These are phyloP conservation scores for Russula olivacea DNA, from an alignment of 768 basidiomycete species.

Conservation along the genomic window DNA sequence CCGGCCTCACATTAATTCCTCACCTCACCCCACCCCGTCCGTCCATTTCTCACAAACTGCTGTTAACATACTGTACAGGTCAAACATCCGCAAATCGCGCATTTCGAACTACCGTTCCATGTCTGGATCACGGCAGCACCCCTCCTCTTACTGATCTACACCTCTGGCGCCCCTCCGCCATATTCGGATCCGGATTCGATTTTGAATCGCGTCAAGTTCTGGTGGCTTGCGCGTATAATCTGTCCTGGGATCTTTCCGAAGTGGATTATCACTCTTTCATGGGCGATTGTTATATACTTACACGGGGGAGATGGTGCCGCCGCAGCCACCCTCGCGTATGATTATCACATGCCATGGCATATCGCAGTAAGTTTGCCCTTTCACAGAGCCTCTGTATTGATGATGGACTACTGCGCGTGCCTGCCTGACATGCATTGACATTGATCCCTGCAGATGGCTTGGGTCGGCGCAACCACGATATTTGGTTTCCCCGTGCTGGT, in stretches of 20 bases:
- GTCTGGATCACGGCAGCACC: constrained; percentile 29
- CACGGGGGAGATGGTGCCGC: constrained; percentile 50
- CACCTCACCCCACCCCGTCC: not conserved
- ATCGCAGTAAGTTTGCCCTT: constrained; percentile 35
- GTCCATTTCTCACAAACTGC: too few relatives aligned
- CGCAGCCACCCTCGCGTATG: constrained; percentile 42
- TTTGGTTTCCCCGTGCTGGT: constrained; percentile 52
- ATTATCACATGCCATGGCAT: constrained; percentile 44
- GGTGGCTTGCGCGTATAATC: constrained; percentile 33
- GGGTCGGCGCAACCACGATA: constrained; percentile 45
- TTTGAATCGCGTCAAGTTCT: constrained; percentile 13
- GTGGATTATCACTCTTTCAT: constrained; percentile 30
- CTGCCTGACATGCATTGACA: not conserved
- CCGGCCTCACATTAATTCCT: not conserved
- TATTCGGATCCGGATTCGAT: constrained; percentile 15
- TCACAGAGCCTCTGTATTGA: not conserved
- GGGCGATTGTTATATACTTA: constrained; percentile 31
- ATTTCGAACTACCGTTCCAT: constrained; percentile 44
- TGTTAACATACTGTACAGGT: not conserved
- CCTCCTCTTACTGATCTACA: constrained; percentile 33
- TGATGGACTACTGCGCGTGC: not conserved
- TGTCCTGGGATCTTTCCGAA: constrained; percentile 32
- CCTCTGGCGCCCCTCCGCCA: constrained; percentile 30
- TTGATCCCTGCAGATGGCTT: constrained; percentile 39
- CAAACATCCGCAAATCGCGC: constrained; percentile 49